phyloP scores from a whole-genome alignment of 352 stramenopile genomes.

The Thraustotheca clavata region DNA sequence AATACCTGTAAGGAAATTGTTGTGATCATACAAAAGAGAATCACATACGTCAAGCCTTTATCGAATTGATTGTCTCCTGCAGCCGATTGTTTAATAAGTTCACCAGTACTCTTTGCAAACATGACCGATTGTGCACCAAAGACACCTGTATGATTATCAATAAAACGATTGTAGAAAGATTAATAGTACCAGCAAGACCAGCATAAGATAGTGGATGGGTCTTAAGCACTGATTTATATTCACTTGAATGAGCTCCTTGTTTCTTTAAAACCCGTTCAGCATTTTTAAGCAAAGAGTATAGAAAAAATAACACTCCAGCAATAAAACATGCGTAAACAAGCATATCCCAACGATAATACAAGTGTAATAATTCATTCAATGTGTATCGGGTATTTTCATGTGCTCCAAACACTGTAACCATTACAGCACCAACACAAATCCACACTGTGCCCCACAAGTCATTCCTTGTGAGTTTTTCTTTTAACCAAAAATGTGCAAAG shows the following conservation, averaged over 20 bases:
- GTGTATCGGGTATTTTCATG: constrained; percentile 69
- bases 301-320: constrained; percentile 26
- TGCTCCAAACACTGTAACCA: constrained; percentile 46
- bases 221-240: constrained; percentile 36
- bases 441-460: constrained; percentile 57
- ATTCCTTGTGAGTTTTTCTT: constrained; percentile 57
- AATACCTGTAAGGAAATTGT: constrained; percentile 72
- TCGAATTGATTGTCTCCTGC: constrained; percentile 65
- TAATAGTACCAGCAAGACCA: constrained; percentile 38
- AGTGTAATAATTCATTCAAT: constrained; percentile 50
- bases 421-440: constrained; percentile 65
- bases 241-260: constrained; percentile 34
- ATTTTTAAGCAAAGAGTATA: constrained; percentile 39
- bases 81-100: constrained; percentile 78
- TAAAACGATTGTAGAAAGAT: neutral
- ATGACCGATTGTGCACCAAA: constrained; percentile 77
- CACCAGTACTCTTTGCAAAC: constrained; percentile 71
- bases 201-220: constrained; percentile 67
- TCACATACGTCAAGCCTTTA: constrained; percentile 64
- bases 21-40: constrained; percentile 69
- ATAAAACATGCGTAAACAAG: constrained; percentile 58
- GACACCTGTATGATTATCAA: constrained; percentile 23
- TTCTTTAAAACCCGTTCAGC: constrained; percentile 42
- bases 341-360: constrained; percentile 63
- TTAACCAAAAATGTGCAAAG: constrained; percentile 69